Base-by-base conservation (phyloP, 78 protist species). In the Tieghemostelium lacteum region DNA sequence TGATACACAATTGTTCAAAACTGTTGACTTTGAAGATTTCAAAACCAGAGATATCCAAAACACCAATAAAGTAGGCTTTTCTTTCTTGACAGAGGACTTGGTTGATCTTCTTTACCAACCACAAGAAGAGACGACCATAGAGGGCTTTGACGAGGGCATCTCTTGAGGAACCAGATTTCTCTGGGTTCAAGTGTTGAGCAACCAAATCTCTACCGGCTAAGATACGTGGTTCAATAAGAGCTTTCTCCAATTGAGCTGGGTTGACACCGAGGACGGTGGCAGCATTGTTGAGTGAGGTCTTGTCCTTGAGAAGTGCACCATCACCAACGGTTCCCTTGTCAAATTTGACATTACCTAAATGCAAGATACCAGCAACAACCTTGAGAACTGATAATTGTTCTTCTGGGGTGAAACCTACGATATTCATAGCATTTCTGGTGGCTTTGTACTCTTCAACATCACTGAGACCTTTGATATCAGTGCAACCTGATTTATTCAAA, bases 1-100 rank as follows among this genome's bases (percentile, higher is more conserved):
- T 98, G 96, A 93, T 93, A 49, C 95, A 92, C 16, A 98, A 78
- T 93, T 98, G 99, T 89, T 98, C 99, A 76, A 98, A 98, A 12
- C 70, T 26, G 94, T 96, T 97, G 93, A 55, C 50, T 94, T 87
- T 75, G 95, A 97, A 97, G 88, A 97, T 96, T 76, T 97, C 98
- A 69, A 97, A 97, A 50, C 98, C 98, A 26, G 97, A 93, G 54
- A 97, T 97, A 75, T 97, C 98, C 34, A 97, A 76, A 34, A 95
- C 93, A 76, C 98, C 98, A 40, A 97, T 96, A 88, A 86, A 96
- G 94, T 92, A 73, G n/a, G 73, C 69, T 54, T 70, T 66, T 31
- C 74, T 24, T 24, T 45, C 49, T 75, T 85, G 88, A 29, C 96
- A 42, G 42, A 94, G 49, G 39, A 67, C 78, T 8, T 72, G 65